These are phyloP conservation scores for Blastocystis sp. DNA, from an alignment of 352 stramenopile genomes.

Conservation along the genomic window DNA sequence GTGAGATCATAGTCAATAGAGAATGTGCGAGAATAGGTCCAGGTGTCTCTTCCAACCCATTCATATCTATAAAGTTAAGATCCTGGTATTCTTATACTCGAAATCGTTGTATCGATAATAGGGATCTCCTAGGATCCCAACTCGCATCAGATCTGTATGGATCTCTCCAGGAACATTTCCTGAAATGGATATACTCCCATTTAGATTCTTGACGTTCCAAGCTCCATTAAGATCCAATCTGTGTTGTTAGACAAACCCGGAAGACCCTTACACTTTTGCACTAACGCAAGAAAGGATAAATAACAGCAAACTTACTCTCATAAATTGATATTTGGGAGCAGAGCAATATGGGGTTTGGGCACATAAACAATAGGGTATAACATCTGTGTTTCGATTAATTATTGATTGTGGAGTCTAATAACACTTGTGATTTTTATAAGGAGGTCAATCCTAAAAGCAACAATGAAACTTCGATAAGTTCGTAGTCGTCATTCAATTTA, in stretches of 20 bases:
- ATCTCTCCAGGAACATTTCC: constrained; percentile 75
- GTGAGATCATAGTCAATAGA: constrained; percentile 72
- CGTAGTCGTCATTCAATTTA: too few species aligned
- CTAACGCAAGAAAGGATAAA: background rate
- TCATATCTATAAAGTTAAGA: constrained; percentile 5
- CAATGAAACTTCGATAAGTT: too few species aligned
- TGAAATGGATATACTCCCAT: constrained; percentile 19
- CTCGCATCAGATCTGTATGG: constrained; percentile 76
- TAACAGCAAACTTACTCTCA: background rate
- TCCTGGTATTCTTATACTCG: constrained; percentile 68
- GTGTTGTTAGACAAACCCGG: background rate
- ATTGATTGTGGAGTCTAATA: too few species aligned
- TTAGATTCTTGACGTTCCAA: constrained; percentile 33
- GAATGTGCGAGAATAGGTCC: constrained; percentile 72
- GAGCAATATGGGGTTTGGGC: background rate
- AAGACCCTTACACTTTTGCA: background rate
- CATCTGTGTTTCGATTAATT: too few species aligned
- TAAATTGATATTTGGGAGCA: background rate
- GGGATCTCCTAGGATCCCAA: constrained; percentile 75
- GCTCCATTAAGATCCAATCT: constrained; percentile 46
- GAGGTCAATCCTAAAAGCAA: too few species aligned
- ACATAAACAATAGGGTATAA: too few species aligned
- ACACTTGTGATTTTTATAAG: too few species aligned
- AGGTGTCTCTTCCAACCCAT: constrained; percentile 77
- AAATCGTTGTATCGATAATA: constrained; percentile 78